phyloP scores from a whole-genome alignment of 176 grass and related monocot genomes.

The Miscanthus lutarioriparius region DNA sequence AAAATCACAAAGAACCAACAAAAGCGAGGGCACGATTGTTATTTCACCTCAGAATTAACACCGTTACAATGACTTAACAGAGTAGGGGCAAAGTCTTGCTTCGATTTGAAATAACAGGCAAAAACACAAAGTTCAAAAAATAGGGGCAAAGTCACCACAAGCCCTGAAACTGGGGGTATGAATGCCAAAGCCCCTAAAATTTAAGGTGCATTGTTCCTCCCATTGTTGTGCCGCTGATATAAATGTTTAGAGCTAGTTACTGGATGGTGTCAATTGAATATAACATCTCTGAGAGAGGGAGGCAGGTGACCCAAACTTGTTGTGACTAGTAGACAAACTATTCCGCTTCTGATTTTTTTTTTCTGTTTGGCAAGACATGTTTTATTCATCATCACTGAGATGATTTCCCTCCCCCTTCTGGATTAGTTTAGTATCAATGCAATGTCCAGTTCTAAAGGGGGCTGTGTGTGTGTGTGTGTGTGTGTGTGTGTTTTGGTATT shows the following conservation, averaged over 20 bases:
- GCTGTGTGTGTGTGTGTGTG: background rate
- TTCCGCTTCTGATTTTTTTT: slow-evolving; percentile 6
- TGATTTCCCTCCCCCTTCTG: background rate
- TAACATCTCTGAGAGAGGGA: slow-evolving; percentile 24
- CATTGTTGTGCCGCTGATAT: background rate
- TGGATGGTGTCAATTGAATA: slow-evolving; percentile 5
- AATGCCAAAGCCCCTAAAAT: background rate
- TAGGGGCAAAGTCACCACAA: background rate
- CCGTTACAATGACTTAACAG: background rate
- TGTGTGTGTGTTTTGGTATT: background rate
- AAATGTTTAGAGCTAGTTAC: slow-evolving; percentile 21
- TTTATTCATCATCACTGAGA: background rate
- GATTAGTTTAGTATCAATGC: background rate
- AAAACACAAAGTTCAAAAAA: background rate
- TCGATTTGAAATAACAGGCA: background rate
- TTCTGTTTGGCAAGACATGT: background rate
- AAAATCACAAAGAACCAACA: background rate
- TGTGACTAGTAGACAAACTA: slow-evolving; percentile 12
- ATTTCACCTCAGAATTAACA: background rate
- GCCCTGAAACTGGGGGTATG: background rate
- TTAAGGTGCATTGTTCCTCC: background rate
- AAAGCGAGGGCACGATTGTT: background rate
- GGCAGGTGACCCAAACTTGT: background rate
- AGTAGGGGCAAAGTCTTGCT: background rate
- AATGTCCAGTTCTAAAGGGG: background rate